Conservation (phyloP, 345 rosid species). For the Limnanthes douglasii region DNA sequence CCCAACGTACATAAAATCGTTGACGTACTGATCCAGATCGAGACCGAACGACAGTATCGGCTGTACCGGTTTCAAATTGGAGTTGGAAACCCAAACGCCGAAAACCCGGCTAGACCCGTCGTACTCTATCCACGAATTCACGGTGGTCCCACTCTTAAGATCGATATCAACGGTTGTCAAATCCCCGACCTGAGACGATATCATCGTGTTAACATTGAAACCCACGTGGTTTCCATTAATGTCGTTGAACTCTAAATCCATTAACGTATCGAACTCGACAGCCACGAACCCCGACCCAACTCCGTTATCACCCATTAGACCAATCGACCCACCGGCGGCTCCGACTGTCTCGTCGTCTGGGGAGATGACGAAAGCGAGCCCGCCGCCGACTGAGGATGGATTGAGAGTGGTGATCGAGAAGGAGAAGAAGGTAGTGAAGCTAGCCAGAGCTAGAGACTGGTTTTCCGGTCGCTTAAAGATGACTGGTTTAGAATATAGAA, state of each 20-base stretch:
- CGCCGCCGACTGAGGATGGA: slow-evolving; percentile 76
- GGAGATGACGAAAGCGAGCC: slow-evolving; percentile 65
- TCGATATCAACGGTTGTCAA: slow-evolving; percentile 36
- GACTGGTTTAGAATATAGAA: slow-evolving; percentile 57
- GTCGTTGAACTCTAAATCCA: slow-evolving; percentile 66
- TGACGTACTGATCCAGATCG: slow-evolving; percentile 60
- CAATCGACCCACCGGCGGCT: slow-evolving; percentile 49
- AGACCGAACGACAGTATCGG: slow-evolving; percentile 42
- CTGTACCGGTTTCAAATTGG: slow-evolving; percentile 54
- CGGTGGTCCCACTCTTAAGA: slow-evolving; percentile 64
- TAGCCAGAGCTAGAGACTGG: slow-evolving; percentile 42
- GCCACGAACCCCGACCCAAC: slow-evolving; percentile 39
- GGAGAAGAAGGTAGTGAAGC: slow-evolving; percentile 76
- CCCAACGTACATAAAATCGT: slow-evolving; percentile 80
- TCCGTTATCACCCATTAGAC: slow-evolving; percentile 22
- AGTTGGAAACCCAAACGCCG: slow-evolving; percentile 49
- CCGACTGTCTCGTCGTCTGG: slow-evolving; percentile 46
- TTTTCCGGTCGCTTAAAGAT: slow-evolving; percentile 54
- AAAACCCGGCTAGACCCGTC: slow-evolving; percentile 29
- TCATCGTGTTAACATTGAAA: slow-evolving; percentile 51
- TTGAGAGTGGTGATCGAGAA: slow-evolving; percentile 49
- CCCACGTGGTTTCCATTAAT: slow-evolving; percentile 84
- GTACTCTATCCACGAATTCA: slow-evolving; percentile 72
- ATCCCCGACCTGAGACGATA: slow-evolving; percentile 34
- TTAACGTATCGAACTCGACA: slow-evolving; percentile 73